Percentiles rank a stretch among this genome's conserved stretches.
These are phyloP conservation scores for Grosmannia clavigera DNA, from an alignment of 2,329 filamentous ascomycete genomes.

Conservation along the genomic window DNA sequence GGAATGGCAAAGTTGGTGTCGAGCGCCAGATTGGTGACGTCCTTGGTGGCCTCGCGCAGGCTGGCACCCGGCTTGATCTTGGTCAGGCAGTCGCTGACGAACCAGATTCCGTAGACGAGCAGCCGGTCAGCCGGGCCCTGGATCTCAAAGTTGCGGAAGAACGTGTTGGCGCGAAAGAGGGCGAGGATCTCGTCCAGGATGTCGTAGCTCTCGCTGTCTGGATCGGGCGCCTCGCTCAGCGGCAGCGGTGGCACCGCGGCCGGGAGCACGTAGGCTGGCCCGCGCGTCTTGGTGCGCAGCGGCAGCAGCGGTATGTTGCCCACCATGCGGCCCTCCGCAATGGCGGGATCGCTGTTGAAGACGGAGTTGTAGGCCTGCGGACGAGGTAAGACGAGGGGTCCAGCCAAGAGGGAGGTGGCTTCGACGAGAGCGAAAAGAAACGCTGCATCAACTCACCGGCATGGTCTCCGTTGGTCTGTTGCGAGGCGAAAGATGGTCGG, in stretches of 20 bases:
- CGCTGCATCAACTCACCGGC: too few species aligned
- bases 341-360: conserved; percentile 67
- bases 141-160: conserved; percentile 99
- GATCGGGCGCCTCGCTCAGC: conserved; percentile 55
- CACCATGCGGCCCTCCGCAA: conserved; percentile 42
- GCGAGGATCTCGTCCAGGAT: conserved; percentile 86
- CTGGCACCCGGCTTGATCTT: conserved; percentile 71
- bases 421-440: not conserved
- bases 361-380: conserved; percentile 89
- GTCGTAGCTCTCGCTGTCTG: conserved; percentile 88
- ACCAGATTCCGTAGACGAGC: conserved; percentile 93
- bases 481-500: too few species aligned
- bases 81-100: conserved; percentile 76
- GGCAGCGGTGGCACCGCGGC: conserved; percentile 48
- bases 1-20: conserved; percentile 90
- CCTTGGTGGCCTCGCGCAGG: conserved; percentile 50
- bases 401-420: not conserved
- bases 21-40: conserved; percentile 79
- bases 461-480: too few species aligned
- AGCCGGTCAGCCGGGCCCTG: conserved; percentile 89
- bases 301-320: conserved; percentile 94
- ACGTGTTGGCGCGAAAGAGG: conserved; percentile 93
- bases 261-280: conserved; percentile 81
- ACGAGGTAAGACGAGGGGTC: not conserved
- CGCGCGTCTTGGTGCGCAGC: conserved; percentile 85